phyloP scores from a whole-genome alignment of 2,329 filamentous ascomycete species.

The Microcera coccophila region DNA sequence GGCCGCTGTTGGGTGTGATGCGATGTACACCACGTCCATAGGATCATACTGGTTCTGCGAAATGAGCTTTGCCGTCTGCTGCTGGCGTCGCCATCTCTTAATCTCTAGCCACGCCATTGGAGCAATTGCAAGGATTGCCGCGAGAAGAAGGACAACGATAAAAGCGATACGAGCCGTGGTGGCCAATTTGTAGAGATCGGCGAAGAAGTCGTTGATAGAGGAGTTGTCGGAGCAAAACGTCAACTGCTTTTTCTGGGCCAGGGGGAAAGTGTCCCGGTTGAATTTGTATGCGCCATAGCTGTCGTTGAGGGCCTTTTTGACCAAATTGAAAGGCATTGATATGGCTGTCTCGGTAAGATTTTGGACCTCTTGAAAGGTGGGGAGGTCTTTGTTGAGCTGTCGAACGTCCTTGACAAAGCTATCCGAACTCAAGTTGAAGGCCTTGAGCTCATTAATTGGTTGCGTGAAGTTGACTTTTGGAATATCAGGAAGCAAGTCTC shows the following conservation, averaged over 20 bases:
- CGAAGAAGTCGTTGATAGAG: slow-evolving; percentile 79
- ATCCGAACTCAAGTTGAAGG: slow-evolving; percentile 63
- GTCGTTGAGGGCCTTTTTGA: slow-evolving; percentile 69
- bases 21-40: slow-evolving; percentile 85
- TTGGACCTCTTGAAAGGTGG: slow-evolving; percentile 77
- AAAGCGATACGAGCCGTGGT: slow-evolving; percentile 68
- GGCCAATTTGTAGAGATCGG: slow-evolving; percentile 63
- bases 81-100: slow-evolving; percentile 69
- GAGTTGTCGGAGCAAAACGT: slow-evolving; percentile 86
- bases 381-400: slow-evolving; percentile 73
- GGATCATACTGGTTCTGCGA: slow-evolving; percentile 65
- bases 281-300: slow-evolving; percentile 72
- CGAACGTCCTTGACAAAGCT: slow-evolving; percentile 66
- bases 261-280: slow-evolving; percentile 71
- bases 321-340: slow-evolving; percentile 72
- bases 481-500: slow-evolving; percentile 43
- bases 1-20: slow-evolving; percentile 74
- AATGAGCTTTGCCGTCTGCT: slow-evolving; percentile 65
- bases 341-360: slow-evolving; percentile 76
- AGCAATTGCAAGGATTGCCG: slow-evolving; percentile 68
- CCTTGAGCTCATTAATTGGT: slow-evolving; percentile 62
- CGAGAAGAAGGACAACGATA: slow-evolving; percentile 66
- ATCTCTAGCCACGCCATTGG: slow-evolving; percentile 81
- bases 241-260: slow-evolving; percentile 77
- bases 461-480: slow-evolving; percentile 61